Evolutionary conservation across 1,284 basidiomycete genomes (phyloP), one percentile per base, ranked within the genome.

Genomic region (Rhodotorula sp.): DNA sequence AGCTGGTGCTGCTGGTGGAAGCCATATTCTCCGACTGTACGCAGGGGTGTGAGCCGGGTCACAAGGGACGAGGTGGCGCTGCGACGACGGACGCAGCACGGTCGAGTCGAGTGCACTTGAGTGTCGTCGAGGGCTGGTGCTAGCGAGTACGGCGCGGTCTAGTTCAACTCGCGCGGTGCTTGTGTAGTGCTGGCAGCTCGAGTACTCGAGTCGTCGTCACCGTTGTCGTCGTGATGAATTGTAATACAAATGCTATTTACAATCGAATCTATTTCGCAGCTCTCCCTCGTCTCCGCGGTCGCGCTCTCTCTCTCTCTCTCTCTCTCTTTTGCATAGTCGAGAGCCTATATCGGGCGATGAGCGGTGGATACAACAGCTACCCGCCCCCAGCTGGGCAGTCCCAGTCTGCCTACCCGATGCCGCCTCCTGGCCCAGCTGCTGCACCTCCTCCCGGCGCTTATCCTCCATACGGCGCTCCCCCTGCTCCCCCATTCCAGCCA

Each of bases 351-450:
- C 34, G 26, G 23, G 14, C 16, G 10, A 63, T 63, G 62, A 63
- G 62, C 52, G 48, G 31, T 19, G 48, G 49, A 31, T 67, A 67
- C 66, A 59, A 59, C 56, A 31, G 50, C 61, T 62, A 62, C 50
- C 38, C 49, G 34, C 34, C 2, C 21, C 62, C 47, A 28, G 38
- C 38, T 43, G 38, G 38, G 10, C 38, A 43, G 10, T 43, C 38
- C 38, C 54, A 23, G 18, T 45, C 26, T 2, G 38, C 38, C 62
- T 50, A 64, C 31, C 47, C 34, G 34, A n/a, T 16, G 31, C 28
- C 47, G 18, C 59, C 48, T 2, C 50, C 50, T 1, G 21, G 49
- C 16, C n/a, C 31, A 10, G 38, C 34, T 3, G n/a, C 48, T 15
- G 62, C 54, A 10, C 10, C 31, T 26, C 43, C 12, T 58, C 38